A percentile compares a stretch with the other conserved stretches of the same genome.
phyloP scores from a whole-genome alignment of 2,329 filamentous ascomycete genomes.

The Aureobasidium sp. region DNA sequence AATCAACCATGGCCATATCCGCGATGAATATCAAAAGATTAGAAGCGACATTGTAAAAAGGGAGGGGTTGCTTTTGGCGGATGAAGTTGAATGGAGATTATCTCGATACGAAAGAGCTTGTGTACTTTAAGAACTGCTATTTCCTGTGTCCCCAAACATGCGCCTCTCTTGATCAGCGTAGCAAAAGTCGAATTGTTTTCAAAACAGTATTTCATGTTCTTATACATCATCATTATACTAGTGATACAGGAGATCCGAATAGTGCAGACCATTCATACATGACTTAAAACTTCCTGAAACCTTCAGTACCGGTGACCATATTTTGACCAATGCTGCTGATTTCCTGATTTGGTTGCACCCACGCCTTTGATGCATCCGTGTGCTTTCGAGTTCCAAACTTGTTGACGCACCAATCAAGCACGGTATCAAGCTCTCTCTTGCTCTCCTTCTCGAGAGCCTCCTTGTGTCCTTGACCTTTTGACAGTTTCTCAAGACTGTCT shows the following conservation, averaged over 20 bases:
- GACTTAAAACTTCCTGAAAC: conserved; percentile 39
- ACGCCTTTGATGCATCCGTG: conserved; percentile 39
- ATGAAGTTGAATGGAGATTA: conserved; percentile 13
- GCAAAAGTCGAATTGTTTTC: conserved; percentile 2
- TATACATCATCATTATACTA: not conserved
- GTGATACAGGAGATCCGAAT: no score
- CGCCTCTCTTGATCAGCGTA: conserved; percentile 3
- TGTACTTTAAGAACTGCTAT: conserved; percentile 17
- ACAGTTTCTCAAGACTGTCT: conserved; percentile 33
- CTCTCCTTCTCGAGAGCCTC: conserved; percentile 31
- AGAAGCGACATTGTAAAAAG: conserved; percentile 17
- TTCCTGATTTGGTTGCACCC: conserved; percentile 37
- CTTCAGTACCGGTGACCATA: conserved; percentile 41
- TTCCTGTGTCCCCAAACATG: conserved; percentile 13
- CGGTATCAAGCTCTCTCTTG: conserved; percentile 34
- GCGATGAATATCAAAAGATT: conserved; percentile 14
- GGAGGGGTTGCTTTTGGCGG: conserved; percentile 16
- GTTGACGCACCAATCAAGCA: conserved; percentile 38
- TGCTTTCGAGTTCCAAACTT: conserved; percentile 40
- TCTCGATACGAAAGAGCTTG: conserved; percentile 10
- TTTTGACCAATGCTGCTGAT: conserved; percentile 35
- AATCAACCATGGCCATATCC: conserved; percentile 7
- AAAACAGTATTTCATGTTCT: not conserved
- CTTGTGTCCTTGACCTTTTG: conserved; percentile 26
- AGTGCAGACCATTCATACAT: no score